phyloP scores from a whole-genome alignment of 164 flowering plant genomes.

The Tetracentron sinense region DNA sequence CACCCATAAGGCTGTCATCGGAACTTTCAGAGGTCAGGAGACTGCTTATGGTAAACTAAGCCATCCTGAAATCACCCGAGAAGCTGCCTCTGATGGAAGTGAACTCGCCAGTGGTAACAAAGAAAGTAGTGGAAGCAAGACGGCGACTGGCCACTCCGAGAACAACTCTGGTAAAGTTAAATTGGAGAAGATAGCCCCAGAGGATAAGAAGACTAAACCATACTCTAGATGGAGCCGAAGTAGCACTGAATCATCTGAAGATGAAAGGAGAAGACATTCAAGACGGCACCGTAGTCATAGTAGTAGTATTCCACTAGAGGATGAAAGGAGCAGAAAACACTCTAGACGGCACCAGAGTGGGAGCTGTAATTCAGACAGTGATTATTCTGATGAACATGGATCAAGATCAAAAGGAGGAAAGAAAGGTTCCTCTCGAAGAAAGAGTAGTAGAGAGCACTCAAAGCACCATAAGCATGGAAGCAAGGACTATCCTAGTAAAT shows the following conservation, averaged over 20 bases:
- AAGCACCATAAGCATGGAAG: constrained; percentile 38
- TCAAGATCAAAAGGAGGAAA: constrained; percentile 42
- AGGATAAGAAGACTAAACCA: constrained; percentile 17
- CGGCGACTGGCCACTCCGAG: constrained; percentile 6
- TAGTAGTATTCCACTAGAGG: constrained; percentile 33
- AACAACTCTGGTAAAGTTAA: constrained; percentile 11
- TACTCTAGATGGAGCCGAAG: constrained; percentile 1
- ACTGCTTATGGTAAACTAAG: background rate
- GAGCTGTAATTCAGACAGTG: constrained; percentile 41
- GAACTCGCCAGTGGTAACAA: constrained; percentile 9
- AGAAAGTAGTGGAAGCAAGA: constrained; percentile 5
- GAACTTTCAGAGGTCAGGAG: constrained; percentile 1
- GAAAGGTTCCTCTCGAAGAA: constrained; percentile 48
- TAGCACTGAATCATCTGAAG: constrained; percentile 23
- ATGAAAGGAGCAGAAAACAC: constrained; percentile 39
- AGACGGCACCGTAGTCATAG: constrained; percentile 15
- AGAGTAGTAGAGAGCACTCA: constrained; percentile 55
- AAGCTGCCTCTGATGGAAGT: constrained; percentile 10
- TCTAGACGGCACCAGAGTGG: constrained; percentile 31
- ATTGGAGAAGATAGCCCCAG: constrained; percentile 18
- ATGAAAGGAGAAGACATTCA: constrained; percentile 17
- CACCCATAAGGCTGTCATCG: background rate
- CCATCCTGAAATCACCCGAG: constrained; percentile 9
- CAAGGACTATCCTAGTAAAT: constrained; percentile 39
- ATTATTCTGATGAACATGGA: constrained; percentile 38